Conservation (phyloP, 306 rosid genomes). For the Rosa rugosa region DNA sequence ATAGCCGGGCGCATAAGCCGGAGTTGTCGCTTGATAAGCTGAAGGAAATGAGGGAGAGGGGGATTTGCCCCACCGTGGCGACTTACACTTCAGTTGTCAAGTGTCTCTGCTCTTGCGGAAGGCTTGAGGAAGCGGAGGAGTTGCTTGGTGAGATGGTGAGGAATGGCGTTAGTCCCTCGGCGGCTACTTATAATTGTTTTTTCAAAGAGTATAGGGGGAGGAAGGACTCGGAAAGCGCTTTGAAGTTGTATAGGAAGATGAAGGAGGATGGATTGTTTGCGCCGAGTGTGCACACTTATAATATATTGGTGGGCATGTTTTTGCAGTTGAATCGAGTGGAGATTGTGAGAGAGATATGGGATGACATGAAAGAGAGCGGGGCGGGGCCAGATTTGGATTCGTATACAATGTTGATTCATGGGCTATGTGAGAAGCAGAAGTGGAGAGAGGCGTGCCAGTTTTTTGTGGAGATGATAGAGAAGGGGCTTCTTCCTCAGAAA, state of each 20-base stretch:
- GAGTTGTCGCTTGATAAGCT: slow-evolving; percentile 68
- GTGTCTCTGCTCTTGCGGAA: slow-evolving; percentile 80
- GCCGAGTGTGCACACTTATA: slow-evolving; percentile 64
- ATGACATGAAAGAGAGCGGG: slow-evolving; percentile 67
- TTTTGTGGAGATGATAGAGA: slow-evolving; percentile 93
- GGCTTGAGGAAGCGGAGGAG: slow-evolving; percentile 74
- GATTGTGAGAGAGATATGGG: slow-evolving; percentile 63
- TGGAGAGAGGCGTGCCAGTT: slow-evolving; percentile 85
- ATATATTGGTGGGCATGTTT: slow-evolving; percentile 63
- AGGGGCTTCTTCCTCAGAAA: slow-evolving; percentile 85
- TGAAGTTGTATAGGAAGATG: slow-evolving; percentile 74
- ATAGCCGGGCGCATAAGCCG: slow-evolving; percentile 88
- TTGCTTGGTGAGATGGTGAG: slow-evolving; percentile 69
- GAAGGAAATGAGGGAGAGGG: slow-evolving; percentile 63
- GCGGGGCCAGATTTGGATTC: slow-evolving; percentile 81
- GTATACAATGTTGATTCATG: slow-evolving; percentile 68
- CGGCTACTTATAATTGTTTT: slow-evolving; percentile 76
- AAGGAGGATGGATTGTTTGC: slow-evolving; percentile 54
- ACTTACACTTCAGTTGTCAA: slow-evolving; percentile 78
- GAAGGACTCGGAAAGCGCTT: slow-evolving; percentile 57
- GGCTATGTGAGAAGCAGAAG: slow-evolving; percentile 59
- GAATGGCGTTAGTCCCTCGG: slow-evolving; percentile 63
- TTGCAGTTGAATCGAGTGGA: slow-evolving; percentile 47
- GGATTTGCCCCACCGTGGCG: slow-evolving; percentile 65
- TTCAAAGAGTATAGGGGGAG: slow-evolving; percentile 81